phyloP scores from a whole-genome alignment of 768 basidiomycete genomes.

The Russula vinacea region DNA sequence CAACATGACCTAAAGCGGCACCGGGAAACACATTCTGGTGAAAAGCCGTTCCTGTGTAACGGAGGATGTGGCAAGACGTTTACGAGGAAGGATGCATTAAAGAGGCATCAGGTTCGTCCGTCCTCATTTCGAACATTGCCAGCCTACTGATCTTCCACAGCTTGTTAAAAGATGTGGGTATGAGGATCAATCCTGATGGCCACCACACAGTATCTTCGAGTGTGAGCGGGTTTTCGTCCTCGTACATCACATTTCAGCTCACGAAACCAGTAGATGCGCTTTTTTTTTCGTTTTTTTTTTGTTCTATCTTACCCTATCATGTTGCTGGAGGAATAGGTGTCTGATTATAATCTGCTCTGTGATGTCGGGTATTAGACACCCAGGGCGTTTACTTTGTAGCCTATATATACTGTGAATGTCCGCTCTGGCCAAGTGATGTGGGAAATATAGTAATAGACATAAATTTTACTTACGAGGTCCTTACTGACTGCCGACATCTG shows the following conservation, averaged over 20 bases:
- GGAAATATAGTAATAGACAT: constrained; percentile 24
- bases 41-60: constrained; percentile 81
- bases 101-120: constrained; percentile 70
- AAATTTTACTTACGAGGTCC: constrained; percentile 9
- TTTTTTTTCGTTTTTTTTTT: background rate
- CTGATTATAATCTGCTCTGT: constrained; percentile 26
- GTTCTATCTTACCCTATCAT: constrained; percentile 15
- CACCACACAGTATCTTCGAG: constrained; percentile 11
- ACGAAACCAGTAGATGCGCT: constrained; percentile 12
- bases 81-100: constrained; percentile 81
- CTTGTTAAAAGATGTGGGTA: constrained; percentile 78
- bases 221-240: constrained; percentile 3
- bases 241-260: constrained; percentile 3
- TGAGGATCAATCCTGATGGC: constrained; percentile 47
- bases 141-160: constrained; percentile 37
- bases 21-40: constrained; percentile 79
- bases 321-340: constrained; percentile 10
- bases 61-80: constrained; percentile 85
- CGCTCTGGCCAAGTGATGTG: constrained; percentile 6
- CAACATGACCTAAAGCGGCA: constrained; percentile 85
- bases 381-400: constrained; percentile 24
- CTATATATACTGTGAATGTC: constrained; percentile 27
- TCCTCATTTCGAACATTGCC: background rate
- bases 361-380: constrained; percentile 20
- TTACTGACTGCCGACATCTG: background rate